A percentile compares a stretch with the other conserved stretches of the same genome.
Evolutionary conservation across 208 protist species (phyloP).

Genomic region (Jaenimonas drosophilae): DNA sequence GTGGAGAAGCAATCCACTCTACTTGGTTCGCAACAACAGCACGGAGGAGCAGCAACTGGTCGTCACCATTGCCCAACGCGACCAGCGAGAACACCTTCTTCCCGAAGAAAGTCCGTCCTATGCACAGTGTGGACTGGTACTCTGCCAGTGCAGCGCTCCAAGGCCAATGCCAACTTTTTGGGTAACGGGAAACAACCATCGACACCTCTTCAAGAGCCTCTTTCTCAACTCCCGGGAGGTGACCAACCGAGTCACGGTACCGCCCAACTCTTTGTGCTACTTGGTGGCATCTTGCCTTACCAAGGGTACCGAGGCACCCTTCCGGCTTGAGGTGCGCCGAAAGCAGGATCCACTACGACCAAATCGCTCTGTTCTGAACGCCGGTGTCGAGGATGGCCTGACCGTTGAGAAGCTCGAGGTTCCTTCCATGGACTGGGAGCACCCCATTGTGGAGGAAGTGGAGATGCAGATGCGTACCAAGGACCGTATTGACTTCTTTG

Average conservation of each 20-base stretch:
- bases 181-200: conserved; percentile 73
- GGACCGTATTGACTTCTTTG: conserved; percentile 46
- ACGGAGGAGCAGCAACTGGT: conserved; percentile 14
- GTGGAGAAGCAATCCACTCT: conserved; percentile 21
- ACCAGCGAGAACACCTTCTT: conserved; percentile 43
- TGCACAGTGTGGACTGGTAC: conserved; percentile 57
- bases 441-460: conserved; percentile 21
- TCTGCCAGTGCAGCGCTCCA: conserved; percentile 20
- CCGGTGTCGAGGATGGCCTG: too few relatives aligned
- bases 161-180: conserved; percentile 42
- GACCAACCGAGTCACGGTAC: conserved; percentile 22
- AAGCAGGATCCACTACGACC: too few relatives aligned
- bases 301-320: conserved; percentile 17
- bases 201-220: conserved; percentile 56
- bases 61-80: conserved; percentile 38
- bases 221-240: conserved; percentile 49
- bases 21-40: conserved; percentile 23
- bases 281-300: conserved; percentile 31
- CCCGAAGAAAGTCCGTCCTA: conserved; percentile 30
- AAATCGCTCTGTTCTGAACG: too few relatives aligned
- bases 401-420: conserved; percentile 26
- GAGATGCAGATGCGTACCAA: conserved; percentile 27
- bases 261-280: conserved; percentile 37
- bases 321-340: conserved; percentile 20
- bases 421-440: conserved; percentile 22